phyloP scores from a whole-genome alignment of 1,284 basidiomycete genomes.

The Takashimella tepidaria region DNA sequence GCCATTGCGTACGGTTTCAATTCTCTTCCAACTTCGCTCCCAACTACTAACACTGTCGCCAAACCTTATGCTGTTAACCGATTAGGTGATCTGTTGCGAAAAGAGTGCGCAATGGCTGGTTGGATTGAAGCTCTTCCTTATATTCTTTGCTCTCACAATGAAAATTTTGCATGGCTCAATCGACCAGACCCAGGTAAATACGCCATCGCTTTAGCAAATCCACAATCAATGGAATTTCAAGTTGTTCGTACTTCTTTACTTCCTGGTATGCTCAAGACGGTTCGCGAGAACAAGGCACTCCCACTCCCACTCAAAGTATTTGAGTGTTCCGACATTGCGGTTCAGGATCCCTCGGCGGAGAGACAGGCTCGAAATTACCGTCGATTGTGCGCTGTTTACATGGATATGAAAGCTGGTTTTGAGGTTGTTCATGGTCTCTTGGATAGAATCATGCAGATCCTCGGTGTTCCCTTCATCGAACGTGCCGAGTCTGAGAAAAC shows the following conservation, averaged over 20 bases:
- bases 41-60: conserved; percentile 90
- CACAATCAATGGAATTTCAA: conserved; percentile 96
- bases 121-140: conserved; percentile 94
- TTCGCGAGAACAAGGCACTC: conserved; percentile 93
- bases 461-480: conserved; percentile 77
- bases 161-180: conserved; percentile 93
- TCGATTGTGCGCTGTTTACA: conserved; percentile 85
- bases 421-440: conserved; percentile 94
- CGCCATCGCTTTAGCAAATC: conserved; percentile 90
- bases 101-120: conserved; percentile 88
- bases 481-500: conserved; percentile 55
- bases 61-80: conserved; percentile 88
- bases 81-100: conserved; percentile 79
- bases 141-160: conserved; percentile 97
- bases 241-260: conserved; percentile 93
- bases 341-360: conserved; percentile 75
- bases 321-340: conserved; percentile 87
- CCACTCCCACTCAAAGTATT: conserved; percentile 89
- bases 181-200: conserved; percentile 71
- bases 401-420: conserved; percentile 93
- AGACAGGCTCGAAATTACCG: conserved; percentile 82
- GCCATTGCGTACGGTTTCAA: conserved; percentile 99
- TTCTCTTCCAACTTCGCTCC: conserved; percentile 87
- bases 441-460: conserved; percentile 89
- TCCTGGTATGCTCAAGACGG: conserved; percentile 91